Evolutionary conservation across 78 protist species (phyloP).

Genomic region (Bigelowiella natans): DNA sequence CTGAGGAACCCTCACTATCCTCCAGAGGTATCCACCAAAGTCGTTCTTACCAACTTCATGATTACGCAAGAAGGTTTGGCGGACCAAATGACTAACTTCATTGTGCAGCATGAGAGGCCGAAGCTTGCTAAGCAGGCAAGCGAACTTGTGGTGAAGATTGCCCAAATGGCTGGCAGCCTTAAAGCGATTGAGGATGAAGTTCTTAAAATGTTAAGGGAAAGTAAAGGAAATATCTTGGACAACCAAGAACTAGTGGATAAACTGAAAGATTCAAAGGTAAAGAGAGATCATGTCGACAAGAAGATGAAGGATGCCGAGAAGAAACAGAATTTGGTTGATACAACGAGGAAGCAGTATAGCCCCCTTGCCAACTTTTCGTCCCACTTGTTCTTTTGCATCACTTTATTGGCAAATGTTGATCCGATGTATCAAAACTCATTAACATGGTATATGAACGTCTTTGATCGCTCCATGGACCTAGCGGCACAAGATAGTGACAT

Average conservation of each 20-base stretch:
- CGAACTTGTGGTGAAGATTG: not conserved
- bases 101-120: slow-evolving; percentile 33
- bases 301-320: slow-evolving; percentile 23
- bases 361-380: not conserved
- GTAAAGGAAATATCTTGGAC: slow-evolving; percentile 47
- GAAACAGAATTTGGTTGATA: slow-evolving; percentile 19
- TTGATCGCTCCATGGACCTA: slow-evolving; percentile 11
- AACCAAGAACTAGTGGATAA: slow-evolving; percentile 41
- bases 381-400: slow-evolving; percentile 70
- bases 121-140: not conserved
- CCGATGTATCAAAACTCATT: slow-evolving; percentile 90
- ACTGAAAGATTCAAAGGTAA: slow-evolving; percentile 35
- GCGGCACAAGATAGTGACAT: not conserved
- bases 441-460: slow-evolving; percentile 55
- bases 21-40: slow-evolving; percentile 44
- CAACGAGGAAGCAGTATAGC: slow-evolving; percentile 19
- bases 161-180: slow-evolving; percentile 9
- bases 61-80: slow-evolving; percentile 58
- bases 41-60: slow-evolving; percentile 54
- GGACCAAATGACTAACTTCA: slow-evolving; percentile 51
- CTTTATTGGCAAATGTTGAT: slow-evolving; percentile 56
- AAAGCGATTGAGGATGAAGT: slow-evolving; percentile 41
- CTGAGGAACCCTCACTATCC: slow-evolving; percentile 51
- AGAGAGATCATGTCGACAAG: slow-evolving; percentile 18
- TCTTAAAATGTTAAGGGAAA: slow-evolving; percentile 29